These are phyloP conservation scores for Aspergillus thermomutatus DNA, from an alignment of 2,329 filamentous ascomycete species.

Conservation along the genomic window DNA sequence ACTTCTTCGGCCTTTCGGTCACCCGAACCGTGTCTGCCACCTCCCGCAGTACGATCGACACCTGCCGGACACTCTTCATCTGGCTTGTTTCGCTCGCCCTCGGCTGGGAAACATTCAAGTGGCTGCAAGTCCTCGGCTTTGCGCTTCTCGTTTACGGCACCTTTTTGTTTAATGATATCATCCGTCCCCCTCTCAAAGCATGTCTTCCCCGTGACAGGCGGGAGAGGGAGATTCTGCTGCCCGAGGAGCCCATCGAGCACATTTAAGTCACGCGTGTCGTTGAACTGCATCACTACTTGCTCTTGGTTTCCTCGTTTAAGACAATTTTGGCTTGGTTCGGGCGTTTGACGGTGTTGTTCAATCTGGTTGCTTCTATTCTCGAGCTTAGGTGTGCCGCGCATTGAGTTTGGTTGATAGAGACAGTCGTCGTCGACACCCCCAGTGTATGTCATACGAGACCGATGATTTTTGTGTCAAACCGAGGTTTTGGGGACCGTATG, in stretches of 20 bases:
- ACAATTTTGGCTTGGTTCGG: not conserved
- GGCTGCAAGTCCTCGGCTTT: slow-evolving; percentile 89
- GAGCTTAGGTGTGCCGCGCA: not conserved
- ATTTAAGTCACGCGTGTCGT: slow-evolving; percentile 22
- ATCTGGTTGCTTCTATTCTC: not conserved
- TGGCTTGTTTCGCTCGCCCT: slow-evolving; percentile 92
- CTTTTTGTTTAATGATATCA: slow-evolving; percentile 91
- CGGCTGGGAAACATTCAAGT: slow-evolving; percentile 97
- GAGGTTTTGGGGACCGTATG: not conserved
- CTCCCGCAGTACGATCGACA: slow-evolving; percentile 92
- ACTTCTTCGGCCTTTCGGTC: slow-evolving; percentile 95
- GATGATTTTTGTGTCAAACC: not conserved
- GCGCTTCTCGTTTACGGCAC: slow-evolving; percentile 90
- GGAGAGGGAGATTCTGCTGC: slow-evolving; percentile 59
- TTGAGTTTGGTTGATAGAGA: not conserved
- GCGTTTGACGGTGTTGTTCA: not conserved
- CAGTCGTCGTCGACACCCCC: not conserved
- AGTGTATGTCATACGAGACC: not conserved
- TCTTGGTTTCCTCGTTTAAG: not conserved
- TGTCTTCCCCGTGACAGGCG: slow-evolving; percentile 56
- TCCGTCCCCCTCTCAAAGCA: slow-evolving; percentile 73
- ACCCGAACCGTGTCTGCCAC: slow-evolving; percentile 88
- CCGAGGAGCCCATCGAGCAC: slow-evolving; percentile 83
- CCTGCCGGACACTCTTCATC: slow-evolving; percentile 90
- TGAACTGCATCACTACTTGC: not conserved